Percentiles rank a stretch among this genome's conserved stretches.
Evolutionary conservation across 2,329 filamentous ascomycete genomes (phyloP).

Genomic region (Emergomyces africanus): DNA sequence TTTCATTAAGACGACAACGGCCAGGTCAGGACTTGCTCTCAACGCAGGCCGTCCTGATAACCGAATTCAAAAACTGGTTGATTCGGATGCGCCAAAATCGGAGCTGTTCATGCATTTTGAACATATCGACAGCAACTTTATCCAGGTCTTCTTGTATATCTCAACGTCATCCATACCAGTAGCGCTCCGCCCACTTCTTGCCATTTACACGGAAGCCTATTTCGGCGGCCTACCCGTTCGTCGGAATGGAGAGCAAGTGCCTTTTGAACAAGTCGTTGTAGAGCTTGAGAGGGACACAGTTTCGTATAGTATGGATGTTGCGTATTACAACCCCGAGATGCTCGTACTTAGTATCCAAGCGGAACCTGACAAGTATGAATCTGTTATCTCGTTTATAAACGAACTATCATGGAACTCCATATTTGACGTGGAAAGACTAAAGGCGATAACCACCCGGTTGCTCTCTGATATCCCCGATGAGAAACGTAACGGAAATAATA

Average conservation of each 20-base stretch:
- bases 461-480: slow-evolving; percentile 83
- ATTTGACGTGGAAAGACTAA: slow-evolving; percentile 61
- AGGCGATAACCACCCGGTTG: slow-evolving; percentile 59
- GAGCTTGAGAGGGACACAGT: slow-evolving; percentile 86
- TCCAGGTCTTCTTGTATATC: slow-evolving; percentile 68
- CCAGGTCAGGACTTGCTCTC: slow-evolving; percentile 65
- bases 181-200: slow-evolving; percentile 71
- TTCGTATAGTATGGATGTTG: slow-evolving; percentile 61
- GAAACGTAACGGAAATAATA: slow-evolving; percentile 66
- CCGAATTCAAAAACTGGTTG: slow-evolving; percentile 60
- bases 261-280: slow-evolving; percentile 86
- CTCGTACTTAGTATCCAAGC: slow-evolving; percentile 71
- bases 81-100: slow-evolving; percentile 50
- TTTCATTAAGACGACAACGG: slow-evolving; percentile 80
- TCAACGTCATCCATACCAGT: slow-evolving; percentile 65
- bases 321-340: slow-evolving; percentile 59
- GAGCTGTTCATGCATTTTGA: slow-evolving; percentile 95
- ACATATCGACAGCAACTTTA: slow-evolving; percentile 85
- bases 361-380: slow-evolving; percentile 75
- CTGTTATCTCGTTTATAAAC: slow-evolving; percentile 69
- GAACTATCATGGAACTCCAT: slow-evolving; percentile 79
- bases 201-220: slow-evolving; percentile 81
- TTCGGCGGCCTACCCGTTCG: slow-evolving; percentile 86
- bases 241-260: slow-evolving; percentile 60
- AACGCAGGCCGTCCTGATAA: slow-evolving; percentile 56